Percentiles rank a stretch among this genome's conserved stretches.
Conservation (phyloP, 78 protist genomes). For the Emiliania huxleyi region DNA sequence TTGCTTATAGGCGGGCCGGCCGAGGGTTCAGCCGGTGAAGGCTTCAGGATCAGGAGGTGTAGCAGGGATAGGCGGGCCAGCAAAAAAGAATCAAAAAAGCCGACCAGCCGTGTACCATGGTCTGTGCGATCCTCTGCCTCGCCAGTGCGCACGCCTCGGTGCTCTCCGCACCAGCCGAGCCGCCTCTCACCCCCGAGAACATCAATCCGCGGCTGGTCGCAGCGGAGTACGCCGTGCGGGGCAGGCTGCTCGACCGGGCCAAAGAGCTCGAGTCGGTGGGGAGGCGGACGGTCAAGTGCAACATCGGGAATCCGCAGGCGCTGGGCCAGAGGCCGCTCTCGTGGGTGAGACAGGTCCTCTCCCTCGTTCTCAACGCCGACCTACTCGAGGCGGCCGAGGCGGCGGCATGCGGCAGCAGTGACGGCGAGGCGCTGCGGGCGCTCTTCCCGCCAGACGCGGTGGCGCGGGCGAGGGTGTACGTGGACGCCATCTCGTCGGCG, state of each 20-base stretch:
- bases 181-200: neutral
- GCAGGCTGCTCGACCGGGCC: conserved; percentile 55
- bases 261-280: neutral
- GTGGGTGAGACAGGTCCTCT: conserved; percentile 86
- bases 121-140: too few species aligned
- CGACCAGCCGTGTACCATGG: too few species aligned
- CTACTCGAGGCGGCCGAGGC: neutral
- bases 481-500: neutral
- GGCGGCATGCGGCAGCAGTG: neutral
- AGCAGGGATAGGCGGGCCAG: too few species aligned
- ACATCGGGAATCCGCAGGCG: conserved; percentile 99
- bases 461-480: conserved; percentile 58
- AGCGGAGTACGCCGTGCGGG: conserved; percentile 82
- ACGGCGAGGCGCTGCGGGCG: neutral
- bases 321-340: conserved; percentile 93
- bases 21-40: too few species aligned
- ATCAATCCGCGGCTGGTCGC: conserved; percentile 1
- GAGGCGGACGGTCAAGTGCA: conserved; percentile 80
- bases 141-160: too few species aligned
- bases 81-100: too few species aligned
- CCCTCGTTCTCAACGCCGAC: neutral
- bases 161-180: too few species aligned
- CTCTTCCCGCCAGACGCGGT: conserved; percentile 81
- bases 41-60: too few species aligned
- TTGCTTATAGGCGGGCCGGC: too few species aligned